These are phyloP conservation scores for Triticum urartu DNA, from an alignment of 176 grass and related monocot genomes.

Conservation along the genomic window DNA sequence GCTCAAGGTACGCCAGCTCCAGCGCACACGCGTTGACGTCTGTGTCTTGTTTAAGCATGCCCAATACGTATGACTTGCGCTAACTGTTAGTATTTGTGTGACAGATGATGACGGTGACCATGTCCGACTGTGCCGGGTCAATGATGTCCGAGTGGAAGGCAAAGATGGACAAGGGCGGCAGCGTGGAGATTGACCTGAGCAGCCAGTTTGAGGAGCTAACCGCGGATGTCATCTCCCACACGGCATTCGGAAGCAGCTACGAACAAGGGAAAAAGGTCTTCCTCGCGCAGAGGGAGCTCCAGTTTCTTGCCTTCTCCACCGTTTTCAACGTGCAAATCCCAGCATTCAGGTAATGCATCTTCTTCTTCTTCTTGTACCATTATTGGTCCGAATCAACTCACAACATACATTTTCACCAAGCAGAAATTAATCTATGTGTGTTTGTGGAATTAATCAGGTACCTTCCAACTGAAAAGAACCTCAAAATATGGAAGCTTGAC, in stretches of 20 bases:
- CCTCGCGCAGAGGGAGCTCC: conserved; percentile 28
- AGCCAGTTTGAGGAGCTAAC: conserved; percentile 34
- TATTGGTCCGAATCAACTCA: not conserved
- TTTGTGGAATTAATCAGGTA: not conserved
- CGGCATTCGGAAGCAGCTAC: conserved; percentile 42
- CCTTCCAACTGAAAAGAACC: conserved; percentile 25
- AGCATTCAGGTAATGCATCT: not conserved
- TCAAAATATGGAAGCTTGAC: conserved; percentile 14
- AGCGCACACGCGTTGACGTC: not conserved
- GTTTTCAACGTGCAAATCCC: conserved; percentile 13
- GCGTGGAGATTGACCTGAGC: conserved; percentile 32
- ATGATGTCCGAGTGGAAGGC: conserved; percentile 58
- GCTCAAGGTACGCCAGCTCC: conserved; percentile 34
- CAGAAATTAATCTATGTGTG: not conserved
- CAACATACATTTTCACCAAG: not conserved
- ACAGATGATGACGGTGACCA: conserved; percentile 60
- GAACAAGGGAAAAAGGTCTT: conserved; percentile 33
- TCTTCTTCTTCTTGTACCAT: not conserved
- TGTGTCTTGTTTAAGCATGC: not conserved
- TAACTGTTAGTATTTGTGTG: not conserved
- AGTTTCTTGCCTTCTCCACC: not conserved
- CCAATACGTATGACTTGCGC: no score
- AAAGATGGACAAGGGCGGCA: not conserved
- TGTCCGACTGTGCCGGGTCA: conserved; percentile 28
- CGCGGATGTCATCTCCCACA: conserved; percentile 39